These are phyloP conservation scores for Dendrothele bispora DNA, from an alignment of 768 basidiomycete species.

Conservation along the genomic window DNA sequence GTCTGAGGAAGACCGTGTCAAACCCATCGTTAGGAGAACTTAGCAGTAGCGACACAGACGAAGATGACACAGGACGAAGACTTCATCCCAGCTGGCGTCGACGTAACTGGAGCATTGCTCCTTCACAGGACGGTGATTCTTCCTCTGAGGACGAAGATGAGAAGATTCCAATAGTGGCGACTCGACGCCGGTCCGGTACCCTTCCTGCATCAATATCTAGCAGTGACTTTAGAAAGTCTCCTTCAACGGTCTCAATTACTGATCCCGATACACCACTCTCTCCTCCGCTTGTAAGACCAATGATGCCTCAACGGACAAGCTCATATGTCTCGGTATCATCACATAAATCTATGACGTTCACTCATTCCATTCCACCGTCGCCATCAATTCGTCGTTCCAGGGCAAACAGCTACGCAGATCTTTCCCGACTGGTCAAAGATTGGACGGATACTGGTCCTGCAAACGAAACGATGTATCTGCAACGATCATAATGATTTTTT, in stretches of 20 bases:
- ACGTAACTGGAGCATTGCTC: slow-evolving; percentile 26
- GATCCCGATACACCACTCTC: too few relatives aligned
- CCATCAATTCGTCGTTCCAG: slow-evolving; percentile 48
- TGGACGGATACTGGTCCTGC: slow-evolving; percentile 61
- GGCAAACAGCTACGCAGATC: slow-evolving; percentile 52
- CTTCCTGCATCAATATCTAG: too few relatives aligned
- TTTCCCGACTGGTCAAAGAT: slow-evolving; percentile 56
- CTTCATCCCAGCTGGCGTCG: slow-evolving; percentile 52
- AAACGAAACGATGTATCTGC: slow-evolving; percentile 54
- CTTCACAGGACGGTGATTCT: slow-evolving; percentile 20
- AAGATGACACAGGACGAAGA: slow-evolving; percentile 24
- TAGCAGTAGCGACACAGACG: slow-evolving; percentile 27
- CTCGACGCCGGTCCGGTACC: slow-evolving; percentile 6
- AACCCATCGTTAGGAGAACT: slow-evolving; percentile 15
- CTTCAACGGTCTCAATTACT: too few relatives aligned
- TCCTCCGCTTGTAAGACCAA: too few relatives aligned
- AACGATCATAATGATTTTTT: neutral
- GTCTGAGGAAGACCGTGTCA: slow-evolving; percentile 39
- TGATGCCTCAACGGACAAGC: too few relatives aligned
- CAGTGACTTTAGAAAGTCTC: too few relatives aligned
- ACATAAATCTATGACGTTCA: slow-evolving; percentile 7
- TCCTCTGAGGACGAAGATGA: slow-evolving; percentile 22
- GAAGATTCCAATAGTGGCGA: neutral
- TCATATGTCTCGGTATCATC: too few relatives aligned
- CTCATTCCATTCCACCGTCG: slow-evolving; percentile 39